Evolutionary conservation across 75 land plant species (phyloP).

Genomic region (Chamaecyparis obtusa): DNA sequence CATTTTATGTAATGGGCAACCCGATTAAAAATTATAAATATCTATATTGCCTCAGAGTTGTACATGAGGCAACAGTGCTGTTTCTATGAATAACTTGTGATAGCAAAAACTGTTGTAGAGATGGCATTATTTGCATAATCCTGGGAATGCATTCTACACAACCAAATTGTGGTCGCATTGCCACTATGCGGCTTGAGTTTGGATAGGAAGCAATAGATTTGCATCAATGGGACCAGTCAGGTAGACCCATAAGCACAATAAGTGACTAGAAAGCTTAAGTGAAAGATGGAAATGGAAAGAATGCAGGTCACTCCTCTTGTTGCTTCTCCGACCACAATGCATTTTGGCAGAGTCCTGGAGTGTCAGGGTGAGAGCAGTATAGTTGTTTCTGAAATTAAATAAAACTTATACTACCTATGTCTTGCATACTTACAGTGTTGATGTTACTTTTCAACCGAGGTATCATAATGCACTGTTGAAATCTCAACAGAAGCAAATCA

Average conservation of each 20-base stretch:
- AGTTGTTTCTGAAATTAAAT: not conserved
- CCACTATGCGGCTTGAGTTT: not conserved
- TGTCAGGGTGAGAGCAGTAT: not conserved
- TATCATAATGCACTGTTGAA: too few relatives aligned
- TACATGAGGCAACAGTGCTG: not conserved
- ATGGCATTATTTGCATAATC: too few relatives aligned
- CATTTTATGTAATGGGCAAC: not conserved
- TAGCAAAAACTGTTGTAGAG: too few relatives aligned
- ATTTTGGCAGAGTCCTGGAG: not conserved
- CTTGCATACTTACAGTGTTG: not conserved
- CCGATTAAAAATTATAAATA: not conserved
- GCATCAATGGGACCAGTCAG: not conserved
- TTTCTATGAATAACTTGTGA: not conserved
- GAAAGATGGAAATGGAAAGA: not conserved
- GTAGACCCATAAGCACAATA: not conserved
- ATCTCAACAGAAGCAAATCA: too few relatives aligned
- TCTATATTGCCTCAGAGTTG: not conserved
- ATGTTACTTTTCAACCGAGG: too few relatives aligned
- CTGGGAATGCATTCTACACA: too few relatives aligned
- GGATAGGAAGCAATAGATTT: not conserved
- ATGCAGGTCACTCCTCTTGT: not conserved
- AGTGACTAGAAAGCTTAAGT: not conserved
- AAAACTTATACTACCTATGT: not conserved
- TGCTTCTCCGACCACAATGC: not conserved
- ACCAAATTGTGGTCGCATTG: too few relatives aligned